Conservation (phyloP, 805 yeast species). For the Starmera dryadoides region DNA sequence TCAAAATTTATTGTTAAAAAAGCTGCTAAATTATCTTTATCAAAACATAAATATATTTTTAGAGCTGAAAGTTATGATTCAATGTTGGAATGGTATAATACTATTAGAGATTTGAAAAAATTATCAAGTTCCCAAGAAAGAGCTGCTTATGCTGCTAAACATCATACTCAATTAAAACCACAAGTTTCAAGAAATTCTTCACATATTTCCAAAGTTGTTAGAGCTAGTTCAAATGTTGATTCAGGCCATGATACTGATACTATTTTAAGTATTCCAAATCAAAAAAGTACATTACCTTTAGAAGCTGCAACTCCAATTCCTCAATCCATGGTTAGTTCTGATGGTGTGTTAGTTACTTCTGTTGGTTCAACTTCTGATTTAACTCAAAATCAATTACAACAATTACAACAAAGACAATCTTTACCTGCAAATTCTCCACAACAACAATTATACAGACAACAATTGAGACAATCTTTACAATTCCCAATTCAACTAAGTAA, state of each 20-base stretch:
- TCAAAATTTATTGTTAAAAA: conserved; percentile 79
- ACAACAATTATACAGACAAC: conserved; percentile 3
- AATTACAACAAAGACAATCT: conserved; percentile 12
- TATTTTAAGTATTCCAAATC: conserved; percentile 15
- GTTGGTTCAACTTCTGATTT: conserved; percentile 4
- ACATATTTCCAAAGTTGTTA: conserved; percentile 15
- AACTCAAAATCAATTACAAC: conserved; percentile 9
- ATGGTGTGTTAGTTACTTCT: conserved; percentile 16
- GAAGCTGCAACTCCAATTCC: conserved; percentile 14
- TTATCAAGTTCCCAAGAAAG: conserved; percentile 35
- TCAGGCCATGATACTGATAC: conserved; percentile 20
- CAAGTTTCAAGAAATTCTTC: conserved; percentile 22
- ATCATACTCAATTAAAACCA: conserved; percentile 9
- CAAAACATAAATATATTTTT: conserved; percentile 92
- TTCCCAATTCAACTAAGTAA: conserved; percentile 5
- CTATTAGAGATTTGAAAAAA: conserved; percentile 59
- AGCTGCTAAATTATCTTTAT: conserved; percentile 65
- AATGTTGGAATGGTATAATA: conserved; percentile 83
- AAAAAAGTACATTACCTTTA: conserved; percentile 13
- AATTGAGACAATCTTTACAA: conserved; percentile 1
- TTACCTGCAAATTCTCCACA: conserved; percentile 3
- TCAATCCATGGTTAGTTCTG: conserved; percentile 10
- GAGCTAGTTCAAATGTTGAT: conserved; percentile 10
- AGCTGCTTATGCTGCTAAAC: conserved; percentile 16
- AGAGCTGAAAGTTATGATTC: conserved; percentile 74